Percentiles rank a stretch among this genome's conserved stretches.
phyloP scores from a whole-genome alignment of 164 flowering plant genomes.

The Magnolia kwangsiensis region DNA sequence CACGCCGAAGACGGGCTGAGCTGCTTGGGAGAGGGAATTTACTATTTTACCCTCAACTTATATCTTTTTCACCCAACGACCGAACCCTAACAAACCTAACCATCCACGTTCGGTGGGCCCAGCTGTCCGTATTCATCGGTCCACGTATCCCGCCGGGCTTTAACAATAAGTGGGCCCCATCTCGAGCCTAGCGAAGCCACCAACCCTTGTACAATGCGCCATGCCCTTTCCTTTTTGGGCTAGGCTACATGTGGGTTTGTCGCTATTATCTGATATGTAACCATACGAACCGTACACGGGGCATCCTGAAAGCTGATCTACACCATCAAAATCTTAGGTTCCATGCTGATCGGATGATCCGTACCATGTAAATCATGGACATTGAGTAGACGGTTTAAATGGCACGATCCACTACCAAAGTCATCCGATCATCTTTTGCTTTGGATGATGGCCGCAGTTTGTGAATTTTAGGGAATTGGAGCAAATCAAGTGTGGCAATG shows the following conservation, averaged over 20 bases:
- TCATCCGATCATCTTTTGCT: no score
- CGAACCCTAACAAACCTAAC: neutral
- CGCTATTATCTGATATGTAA: neutral
- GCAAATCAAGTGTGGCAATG: no score
- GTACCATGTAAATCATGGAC: no score
- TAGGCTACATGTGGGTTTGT: neutral
- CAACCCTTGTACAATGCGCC: neutral
- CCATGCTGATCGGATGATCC: no score
- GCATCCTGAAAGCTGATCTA: neutral
- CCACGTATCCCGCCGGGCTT: slow-evolving; percentile 60
- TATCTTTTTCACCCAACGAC: neutral
- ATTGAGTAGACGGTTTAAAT: no score
- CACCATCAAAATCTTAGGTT: no score
- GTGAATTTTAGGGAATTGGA: no score
- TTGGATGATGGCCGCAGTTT: no score
- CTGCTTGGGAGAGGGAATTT: neutral
- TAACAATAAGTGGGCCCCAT: slow-evolving; percentile 34
- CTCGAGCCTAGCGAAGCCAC: slow-evolving; percentile 22
- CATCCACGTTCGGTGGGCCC: slow-evolving; percentile 17
- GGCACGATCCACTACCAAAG: no score
- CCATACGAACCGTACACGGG: neutral
- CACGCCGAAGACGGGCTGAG: neutral
- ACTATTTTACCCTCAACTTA: neutral
- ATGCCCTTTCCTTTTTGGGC: neutral
- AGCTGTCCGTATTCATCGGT: slow-evolving; percentile 43